Percentiles rank a stretch among this genome's conserved stretches.
Conservation (phyloP, 441 rosid species). For the Syzygium syzygioides region DNA sequence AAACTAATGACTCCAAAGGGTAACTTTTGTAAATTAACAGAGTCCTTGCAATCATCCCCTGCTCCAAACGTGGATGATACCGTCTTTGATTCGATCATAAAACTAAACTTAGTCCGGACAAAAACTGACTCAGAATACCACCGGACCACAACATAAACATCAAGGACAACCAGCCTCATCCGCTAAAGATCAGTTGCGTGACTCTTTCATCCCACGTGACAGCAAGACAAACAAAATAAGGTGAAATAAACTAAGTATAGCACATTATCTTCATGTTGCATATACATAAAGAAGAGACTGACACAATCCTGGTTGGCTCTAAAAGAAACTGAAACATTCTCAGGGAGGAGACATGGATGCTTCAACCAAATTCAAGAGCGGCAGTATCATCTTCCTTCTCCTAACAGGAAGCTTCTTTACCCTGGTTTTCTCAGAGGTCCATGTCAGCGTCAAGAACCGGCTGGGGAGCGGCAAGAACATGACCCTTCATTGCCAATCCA, state of each 20-base stretch:
- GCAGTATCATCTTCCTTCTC: not conserved
- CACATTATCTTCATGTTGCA: not conserved
- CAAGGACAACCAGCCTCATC: not conserved
- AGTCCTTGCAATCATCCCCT: not conserved
- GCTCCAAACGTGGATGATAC: not conserved
- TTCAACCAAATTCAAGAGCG: not conserved
- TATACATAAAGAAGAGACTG: not conserved
- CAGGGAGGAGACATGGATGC: not conserved
- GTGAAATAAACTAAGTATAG: not conserved
- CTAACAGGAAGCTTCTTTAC: not conserved
- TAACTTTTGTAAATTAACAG: not conserved
- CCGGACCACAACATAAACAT: not conserved
- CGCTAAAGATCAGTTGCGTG: not conserved
- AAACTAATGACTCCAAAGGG: not conserved
- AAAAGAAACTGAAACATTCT: not conserved
- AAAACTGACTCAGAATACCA: not conserved
- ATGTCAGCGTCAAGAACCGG: constrained; percentile 32
- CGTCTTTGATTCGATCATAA: not conserved
- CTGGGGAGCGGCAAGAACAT: constrained; percentile 32
- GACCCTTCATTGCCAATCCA: constrained; percentile 47
- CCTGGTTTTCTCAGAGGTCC: constrained; percentile 3
- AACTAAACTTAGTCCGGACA: not conserved
- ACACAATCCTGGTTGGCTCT: not conserved
- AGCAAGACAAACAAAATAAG: not conserved
- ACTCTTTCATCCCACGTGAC: not conserved